These are phyloP conservation scores for Pseudogymnoascus sp. DNA, from an alignment of 2,329 filamentous ascomycete species.

Conservation along the genomic window DNA sequence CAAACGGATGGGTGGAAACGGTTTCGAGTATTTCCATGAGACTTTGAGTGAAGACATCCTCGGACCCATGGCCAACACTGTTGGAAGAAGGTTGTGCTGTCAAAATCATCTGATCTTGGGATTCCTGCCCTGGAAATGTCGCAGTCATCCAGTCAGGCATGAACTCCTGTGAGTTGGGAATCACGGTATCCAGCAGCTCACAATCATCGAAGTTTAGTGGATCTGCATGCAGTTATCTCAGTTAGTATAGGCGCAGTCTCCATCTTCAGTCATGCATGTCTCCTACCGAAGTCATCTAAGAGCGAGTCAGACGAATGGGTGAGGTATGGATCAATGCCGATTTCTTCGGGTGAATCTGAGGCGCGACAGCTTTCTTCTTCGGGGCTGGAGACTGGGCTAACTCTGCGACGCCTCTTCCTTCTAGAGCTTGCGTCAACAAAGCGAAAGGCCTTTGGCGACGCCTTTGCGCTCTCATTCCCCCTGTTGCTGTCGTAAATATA, in stretches of 20 bases:
- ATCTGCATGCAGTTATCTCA: neutral
- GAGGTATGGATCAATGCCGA: neutral
- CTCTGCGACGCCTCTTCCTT: constrained; percentile 2
- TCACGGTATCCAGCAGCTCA: neutral
- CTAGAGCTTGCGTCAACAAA: neutral
- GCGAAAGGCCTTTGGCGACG: neutral
- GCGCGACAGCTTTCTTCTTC: neutral
- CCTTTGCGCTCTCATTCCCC: neutral
- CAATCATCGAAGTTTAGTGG: neutral
- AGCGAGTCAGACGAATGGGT: neutral
- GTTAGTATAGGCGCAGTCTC: neutral
- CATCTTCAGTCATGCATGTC: neutral
- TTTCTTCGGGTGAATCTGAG: neutral
- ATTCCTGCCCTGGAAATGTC: neutral
- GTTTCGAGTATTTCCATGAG: neutral
- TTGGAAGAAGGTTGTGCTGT: neutral
- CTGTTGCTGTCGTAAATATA: neutral
- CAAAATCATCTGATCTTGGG: neutral
- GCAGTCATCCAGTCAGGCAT: neutral
- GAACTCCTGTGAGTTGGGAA: neutral
- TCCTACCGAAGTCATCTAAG: neutral
- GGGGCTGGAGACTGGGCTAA: neutral
- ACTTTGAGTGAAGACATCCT: neutral
- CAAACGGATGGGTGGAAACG: neutral
- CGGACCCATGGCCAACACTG: constrained; percentile 6